Percentiles rank a stretch among this genome's conserved stretches.
Evolutionary conservation across 441 rosid genomes (phyloP).

Genomic region (Corymbia citriodora): DNA sequence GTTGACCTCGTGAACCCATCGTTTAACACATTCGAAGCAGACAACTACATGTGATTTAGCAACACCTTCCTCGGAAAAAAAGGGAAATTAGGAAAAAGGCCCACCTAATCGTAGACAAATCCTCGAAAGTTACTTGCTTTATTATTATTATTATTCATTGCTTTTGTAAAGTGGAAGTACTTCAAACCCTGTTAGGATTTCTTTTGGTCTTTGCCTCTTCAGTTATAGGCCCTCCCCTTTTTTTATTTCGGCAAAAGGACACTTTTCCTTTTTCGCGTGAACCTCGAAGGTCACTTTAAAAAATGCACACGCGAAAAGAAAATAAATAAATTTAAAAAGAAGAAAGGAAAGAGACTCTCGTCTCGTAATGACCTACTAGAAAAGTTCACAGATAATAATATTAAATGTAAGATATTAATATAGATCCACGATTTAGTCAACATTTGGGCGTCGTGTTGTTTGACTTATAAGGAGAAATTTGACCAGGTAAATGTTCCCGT

Average conservation of each 20-base stretch:
- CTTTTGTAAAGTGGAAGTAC: neutral
- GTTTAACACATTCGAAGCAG: neutral
- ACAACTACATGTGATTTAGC: neutral
- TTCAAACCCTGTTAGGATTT: neutral
- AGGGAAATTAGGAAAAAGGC: neutral
- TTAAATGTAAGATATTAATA: neutral
- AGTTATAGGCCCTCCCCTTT: no score
- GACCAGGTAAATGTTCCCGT: neutral
- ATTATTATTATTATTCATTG: neutral
- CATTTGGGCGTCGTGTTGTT: neutral
- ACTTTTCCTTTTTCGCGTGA: neutral
- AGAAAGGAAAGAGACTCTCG: neutral
- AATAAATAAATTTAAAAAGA: neutral
- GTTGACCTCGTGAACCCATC: neutral
- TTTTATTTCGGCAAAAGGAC: neutral
- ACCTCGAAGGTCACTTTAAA: neutral
- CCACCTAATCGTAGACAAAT: neutral
- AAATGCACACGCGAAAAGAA: neutral
- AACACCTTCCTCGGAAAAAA: neutral
- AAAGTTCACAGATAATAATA: neutral
- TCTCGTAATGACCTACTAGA: neutral
- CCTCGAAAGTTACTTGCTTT: neutral
- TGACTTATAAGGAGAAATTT: neutral
- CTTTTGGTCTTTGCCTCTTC: neutral
- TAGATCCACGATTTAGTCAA: neutral